These are phyloP conservation scores for Boletus reticulatus DNA, from an alignment of 768 basidiomycete species.

Conservation along the genomic window DNA sequence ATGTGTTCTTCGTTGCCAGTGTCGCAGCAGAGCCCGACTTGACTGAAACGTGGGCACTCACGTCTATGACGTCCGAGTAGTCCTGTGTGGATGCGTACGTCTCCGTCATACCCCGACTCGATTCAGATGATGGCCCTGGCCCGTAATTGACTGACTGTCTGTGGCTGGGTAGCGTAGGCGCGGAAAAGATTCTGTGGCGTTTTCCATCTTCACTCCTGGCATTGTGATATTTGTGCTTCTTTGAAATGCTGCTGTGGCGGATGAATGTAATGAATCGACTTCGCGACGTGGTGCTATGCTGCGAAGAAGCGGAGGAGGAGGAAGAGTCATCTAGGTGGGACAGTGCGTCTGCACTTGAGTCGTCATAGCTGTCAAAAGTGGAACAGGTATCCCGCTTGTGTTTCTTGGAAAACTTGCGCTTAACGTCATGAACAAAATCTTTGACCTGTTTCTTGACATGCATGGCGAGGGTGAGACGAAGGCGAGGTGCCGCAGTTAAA, in stretches of 20 bases:
- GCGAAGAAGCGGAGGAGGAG: slow-evolving; percentile 16
- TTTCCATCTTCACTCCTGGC: not conserved
- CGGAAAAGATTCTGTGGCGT: slow-evolving; percentile 20
- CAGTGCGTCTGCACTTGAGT: slow-evolving; percentile 12
- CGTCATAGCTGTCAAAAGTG: slow-evolving; percentile 10
- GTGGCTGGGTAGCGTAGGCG: not conserved
- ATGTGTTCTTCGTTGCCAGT: not conserved
- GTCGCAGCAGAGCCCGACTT: not conserved
- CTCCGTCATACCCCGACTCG: not conserved
- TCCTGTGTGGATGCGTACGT: not conserved
- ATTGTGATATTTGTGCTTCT: slow-evolving; percentile 9
- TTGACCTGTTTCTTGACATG: slow-evolving; percentile 31
- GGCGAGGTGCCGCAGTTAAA: not conserved
- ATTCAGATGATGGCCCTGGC: not conserved
- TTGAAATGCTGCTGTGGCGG: slow-evolving; percentile 10
- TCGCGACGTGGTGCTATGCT: not conserved
- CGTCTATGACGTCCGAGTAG: slow-evolving; percentile 24
- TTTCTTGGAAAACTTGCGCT: slow-evolving; percentile 30
- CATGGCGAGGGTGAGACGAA: slow-evolving; percentile 12
- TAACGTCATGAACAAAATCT: slow-evolving; percentile 31
- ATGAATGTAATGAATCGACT: slow-evolving; percentile 11
- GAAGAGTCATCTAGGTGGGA: slow-evolving; percentile 6
- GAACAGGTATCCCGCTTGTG: slow-evolving; percentile 17
- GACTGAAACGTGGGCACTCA: slow-evolving; percentile 8
- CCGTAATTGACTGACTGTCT: not conserved